phyloP scores from a whole-genome alignment of 2,329 filamentous ascomycete species.

The Trichoderma semiorbis region DNA sequence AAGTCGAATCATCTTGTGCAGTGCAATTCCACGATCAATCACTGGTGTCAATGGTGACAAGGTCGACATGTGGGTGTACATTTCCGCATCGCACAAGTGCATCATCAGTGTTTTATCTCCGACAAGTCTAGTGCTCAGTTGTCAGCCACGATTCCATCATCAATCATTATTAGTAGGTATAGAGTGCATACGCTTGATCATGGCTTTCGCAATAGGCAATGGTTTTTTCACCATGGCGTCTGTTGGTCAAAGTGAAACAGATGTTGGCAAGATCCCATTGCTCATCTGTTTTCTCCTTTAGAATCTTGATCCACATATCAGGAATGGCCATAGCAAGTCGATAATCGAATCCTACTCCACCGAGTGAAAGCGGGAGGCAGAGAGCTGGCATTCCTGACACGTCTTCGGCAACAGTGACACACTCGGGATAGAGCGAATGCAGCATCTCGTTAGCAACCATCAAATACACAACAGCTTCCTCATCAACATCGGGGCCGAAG shows the following conservation, averaged over 20 bases:
- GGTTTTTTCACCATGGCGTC: constrained; percentile 93
- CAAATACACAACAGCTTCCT: constrained; percentile 90
- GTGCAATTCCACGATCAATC: constrained; percentile 84
- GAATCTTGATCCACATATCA: constrained; percentile 98
- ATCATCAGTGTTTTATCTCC: constrained; percentile 97
- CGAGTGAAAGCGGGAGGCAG: constrained; percentile 78
- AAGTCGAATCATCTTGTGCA: constrained; percentile 97
- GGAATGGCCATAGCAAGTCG: constrained; percentile 95
- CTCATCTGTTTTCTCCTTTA: constrained; percentile 88
- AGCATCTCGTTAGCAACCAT: constrained; percentile 97
- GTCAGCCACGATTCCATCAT: constrained; percentile 20
- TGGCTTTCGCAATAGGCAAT: constrained; percentile 97
- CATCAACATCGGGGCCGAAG: constrained; percentile 83
- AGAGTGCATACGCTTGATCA: constrained; percentile 81
- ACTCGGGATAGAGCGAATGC: constrained; percentile 80
- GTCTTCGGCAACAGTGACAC: constrained; percentile 92
- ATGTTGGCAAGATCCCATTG: constrained; percentile 89
- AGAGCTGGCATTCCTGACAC: constrained; percentile 99
- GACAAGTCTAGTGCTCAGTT: constrained; percentile 61
- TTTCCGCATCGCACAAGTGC: constrained; percentile 94
- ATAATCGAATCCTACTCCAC: constrained; percentile 96
- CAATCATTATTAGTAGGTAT: background rate
- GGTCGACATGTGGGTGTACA: constrained; percentile 97
- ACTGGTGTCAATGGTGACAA: constrained; percentile 79
- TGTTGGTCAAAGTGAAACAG: constrained; percentile 83